These are phyloP conservation scores for Gossypium mustelinum DNA, from an alignment of 345 rosid species.

Conservation along the genomic window DNA sequence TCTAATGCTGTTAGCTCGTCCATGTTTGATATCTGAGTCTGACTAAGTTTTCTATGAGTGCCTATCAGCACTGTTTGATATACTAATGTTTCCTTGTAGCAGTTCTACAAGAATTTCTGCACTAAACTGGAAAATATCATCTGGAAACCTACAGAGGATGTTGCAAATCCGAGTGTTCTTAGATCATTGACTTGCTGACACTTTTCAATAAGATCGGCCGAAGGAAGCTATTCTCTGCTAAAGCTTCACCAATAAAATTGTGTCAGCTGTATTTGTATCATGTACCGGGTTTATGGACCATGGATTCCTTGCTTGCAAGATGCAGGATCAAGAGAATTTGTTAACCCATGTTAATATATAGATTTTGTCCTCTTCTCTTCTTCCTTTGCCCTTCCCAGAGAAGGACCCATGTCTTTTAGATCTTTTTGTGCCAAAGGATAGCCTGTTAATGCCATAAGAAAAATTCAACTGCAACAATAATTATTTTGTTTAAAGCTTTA, in stretches of 20 bases:
- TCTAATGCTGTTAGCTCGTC: neutral
- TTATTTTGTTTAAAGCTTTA: too few species aligned
- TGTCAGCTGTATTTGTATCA: neutral
- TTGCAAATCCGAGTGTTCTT: constrained; percentile 39
- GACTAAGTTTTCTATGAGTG: neutral
- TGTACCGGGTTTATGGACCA: neutral
- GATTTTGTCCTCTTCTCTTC: neutral
- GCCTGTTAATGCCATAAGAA: too few species aligned
- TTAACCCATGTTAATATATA: neutral
- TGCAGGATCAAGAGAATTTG: neutral
- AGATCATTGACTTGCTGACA: constrained; percentile 51
- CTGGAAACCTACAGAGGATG: constrained; percentile 61
- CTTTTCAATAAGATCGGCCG: constrained; percentile 8
- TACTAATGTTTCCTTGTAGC: constrained; percentile 12
- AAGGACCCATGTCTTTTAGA: too few species aligned
- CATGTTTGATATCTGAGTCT: neutral
- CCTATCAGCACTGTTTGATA: neutral
- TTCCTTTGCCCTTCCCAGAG: neutral
- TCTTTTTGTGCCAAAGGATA: too few species aligned
- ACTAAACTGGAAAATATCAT: constrained; percentile 64
- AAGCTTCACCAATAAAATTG: neutral
- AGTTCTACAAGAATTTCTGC: constrained; percentile 85
- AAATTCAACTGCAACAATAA: too few species aligned
- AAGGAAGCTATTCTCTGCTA: neutral
- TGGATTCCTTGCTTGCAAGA: neutral